Evolutionary conservation across 306 rosid genomes (phyloP), one percentile per base, ranked within the genome.

Genomic region (Cucumis cinereus): DNA sequence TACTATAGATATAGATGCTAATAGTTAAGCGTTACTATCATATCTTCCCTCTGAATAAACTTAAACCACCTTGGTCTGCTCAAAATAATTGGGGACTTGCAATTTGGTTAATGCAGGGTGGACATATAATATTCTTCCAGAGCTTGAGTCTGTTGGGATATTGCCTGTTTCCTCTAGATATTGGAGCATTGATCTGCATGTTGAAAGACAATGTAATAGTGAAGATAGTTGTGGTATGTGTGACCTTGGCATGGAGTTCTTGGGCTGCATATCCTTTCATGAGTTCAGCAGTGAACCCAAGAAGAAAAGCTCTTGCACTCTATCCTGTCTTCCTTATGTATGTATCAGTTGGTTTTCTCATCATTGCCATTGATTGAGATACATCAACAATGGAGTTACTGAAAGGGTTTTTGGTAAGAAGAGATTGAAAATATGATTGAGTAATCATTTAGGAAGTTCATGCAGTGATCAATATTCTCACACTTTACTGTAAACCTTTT

Each of bases 231-330:
- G 96, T 90, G 81, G 99, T 90, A 14, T 81, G 91, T 64, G 96
- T 94, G 82, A 89, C 99, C 28, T 77, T 94, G 84, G 97, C 95
- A 17, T 94, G 99, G 99, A 94, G 99, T 75, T 92, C 96, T 19
- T 94, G 99, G 99, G 91, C 99, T 19, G 99, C 99, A 24, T 94
- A 94, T 79, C 99, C 99, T 79, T 94, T 92, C 87, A 94, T 94
- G 97, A 94, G 99, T 57, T 84, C 99, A 70, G 99, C 97, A 28
- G 99, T 94, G 79, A 94, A 92, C 83, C 99, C 99, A 2, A 89
- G 99, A 86, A 91, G 99, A 84, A 94, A 94, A 83, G 99, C 99
- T 52, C 98, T 94, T 52, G 98, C 98, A 1, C 96, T 94, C 17
- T 94, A 94, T 81, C 98, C 98, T 24, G 98, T 94, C 79, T 91